Evolutionary conservation across 495 filamentous ascomycete genomes (phyloP), one percentile per base, ranked within the genome.

Genomic region (Clohesyomyces aquaticus): DNA sequence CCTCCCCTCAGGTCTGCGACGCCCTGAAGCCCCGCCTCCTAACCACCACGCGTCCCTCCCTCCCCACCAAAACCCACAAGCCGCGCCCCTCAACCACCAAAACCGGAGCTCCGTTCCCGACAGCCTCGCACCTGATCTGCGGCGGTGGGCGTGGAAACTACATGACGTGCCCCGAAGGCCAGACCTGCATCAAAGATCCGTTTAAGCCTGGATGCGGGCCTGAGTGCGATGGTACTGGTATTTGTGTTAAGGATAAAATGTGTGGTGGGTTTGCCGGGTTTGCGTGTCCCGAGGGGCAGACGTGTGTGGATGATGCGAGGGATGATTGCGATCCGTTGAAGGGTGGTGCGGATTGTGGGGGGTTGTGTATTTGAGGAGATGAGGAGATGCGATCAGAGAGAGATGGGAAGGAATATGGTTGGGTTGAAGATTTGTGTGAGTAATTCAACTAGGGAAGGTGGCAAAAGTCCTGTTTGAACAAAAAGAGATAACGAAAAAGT

Each of bases 271-370:
- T 69, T 26, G 61, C 61, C 1, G 67, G 56, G 41, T 43, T 62
- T 26, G 18, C 21, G 1, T 69, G 67, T 51, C 38, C 54, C 27
- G 26, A 42, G 38, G 51, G 45, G 4, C 26, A 51, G 56, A 46
- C 27, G 14, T 69, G 67, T 56, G 28, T 66, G n/a, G 62, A 69
- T 63, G 61, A 69, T 62, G 51, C 61, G 32, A 28, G 61, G 29
- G 67, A 69, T 66, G 29, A 45, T 4, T 69, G 61, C 49, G 67
- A 69, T 62, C 61, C 67, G n/a, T 28, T 52, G 57, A 56, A 47
- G 0, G 61, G 67, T 10, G 61, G 67, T 8, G 61, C 62, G 14
- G 67, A 69, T 55, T 69, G 67, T 47, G 58, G 41, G 16, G 63
- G 63, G 21, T 45, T 66, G 57, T 61, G 57, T 51, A 45, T 65